A percentile compares a stretch with the other conserved stretches of the same genome.
phyloP scores from a whole-genome alignment of 352 stramenopile species.

The Globisporangium megalacanthum region DNA sequence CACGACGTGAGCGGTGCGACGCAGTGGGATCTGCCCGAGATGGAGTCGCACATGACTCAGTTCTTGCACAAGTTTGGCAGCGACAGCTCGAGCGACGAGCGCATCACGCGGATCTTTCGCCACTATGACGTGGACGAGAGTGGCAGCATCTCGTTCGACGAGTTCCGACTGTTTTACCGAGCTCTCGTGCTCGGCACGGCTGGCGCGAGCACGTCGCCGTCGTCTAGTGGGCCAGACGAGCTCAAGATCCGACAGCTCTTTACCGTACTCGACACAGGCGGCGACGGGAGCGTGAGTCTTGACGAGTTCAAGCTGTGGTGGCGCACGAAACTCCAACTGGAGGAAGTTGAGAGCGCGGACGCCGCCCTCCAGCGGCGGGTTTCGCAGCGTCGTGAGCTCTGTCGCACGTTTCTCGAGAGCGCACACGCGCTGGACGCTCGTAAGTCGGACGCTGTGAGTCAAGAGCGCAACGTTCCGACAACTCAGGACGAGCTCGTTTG shows the following conservation, averaged over 20 bases:
- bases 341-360: slow-evolving; percentile 40
- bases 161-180: slow-evolving; percentile 55
- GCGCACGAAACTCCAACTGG: slow-evolving; percentile 58
- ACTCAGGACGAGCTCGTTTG: slow-evolving; percentile 3
- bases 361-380: slow-evolving; percentile 18
- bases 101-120: slow-evolving; percentile 56
- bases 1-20: slow-evolving; percentile 44
- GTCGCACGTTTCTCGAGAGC: slow-evolving; percentile 40
- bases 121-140: slow-evolving; percentile 70
- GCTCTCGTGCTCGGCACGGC: slow-evolving; percentile 31
- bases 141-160: slow-evolving; percentile 43
- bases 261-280: slow-evolving; percentile 52
- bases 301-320: slow-evolving; percentile 78
- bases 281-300: slow-evolving; percentile 52
- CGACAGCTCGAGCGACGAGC: slow-evolving; percentile 30
- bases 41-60: slow-evolving; percentile 39
- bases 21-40: slow-evolving; percentile 66
- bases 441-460: neutral
- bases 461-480: neutral
- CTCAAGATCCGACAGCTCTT: slow-evolving; percentile 49
- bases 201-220: neutral
- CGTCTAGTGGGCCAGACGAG: neutral
- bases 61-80: slow-evolving; percentile 43
- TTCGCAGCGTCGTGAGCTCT: slow-evolving; percentile 18
- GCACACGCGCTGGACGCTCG: slow-evolving; percentile 25